Conservation (phyloP, 768 basidiomycete genomes). For the Wakefieldia striispora region DNA sequence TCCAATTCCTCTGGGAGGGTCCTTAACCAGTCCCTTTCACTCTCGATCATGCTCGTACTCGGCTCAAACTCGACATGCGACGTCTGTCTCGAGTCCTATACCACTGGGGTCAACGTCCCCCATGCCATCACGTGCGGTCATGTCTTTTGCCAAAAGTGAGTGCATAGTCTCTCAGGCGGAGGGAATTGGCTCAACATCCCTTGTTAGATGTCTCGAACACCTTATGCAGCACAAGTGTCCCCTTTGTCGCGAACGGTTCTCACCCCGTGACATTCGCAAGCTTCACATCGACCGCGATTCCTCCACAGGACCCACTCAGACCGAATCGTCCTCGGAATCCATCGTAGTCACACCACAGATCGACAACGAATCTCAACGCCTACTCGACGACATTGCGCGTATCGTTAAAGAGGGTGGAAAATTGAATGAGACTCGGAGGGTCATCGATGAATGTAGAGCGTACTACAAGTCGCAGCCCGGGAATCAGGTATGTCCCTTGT, state of each 20-base stretch:
- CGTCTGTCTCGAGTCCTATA: slow-evolving; percentile 69
- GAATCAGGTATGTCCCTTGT: slow-evolving; percentile 38
- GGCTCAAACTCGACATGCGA: slow-evolving; percentile 68
- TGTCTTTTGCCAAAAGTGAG: slow-evolving; percentile 56
- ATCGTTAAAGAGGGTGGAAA: slow-evolving; percentile 57
- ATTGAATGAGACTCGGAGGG: slow-evolving; percentile 45
- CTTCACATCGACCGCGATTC: slow-evolving; percentile 59
- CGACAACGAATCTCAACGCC: slow-evolving; percentile 46
- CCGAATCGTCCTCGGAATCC: slow-evolving; percentile 21
- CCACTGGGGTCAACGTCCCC: slow-evolving; percentile 50
- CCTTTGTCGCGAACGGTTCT: slow-evolving; percentile 58
- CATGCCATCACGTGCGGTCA: slow-evolving; percentile 72
- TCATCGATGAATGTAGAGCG: slow-evolving; percentile 49
- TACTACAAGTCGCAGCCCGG: slow-evolving; percentile 48
- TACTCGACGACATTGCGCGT: slow-evolving; percentile 52
- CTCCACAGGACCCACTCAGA: slow-evolving; percentile 18
- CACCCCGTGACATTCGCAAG: slow-evolving; percentile 43
- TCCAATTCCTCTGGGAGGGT: slow-evolving; percentile 20
- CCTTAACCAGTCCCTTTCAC: slow-evolving; percentile 34
- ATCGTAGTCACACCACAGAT: slow-evolving; percentile 20
- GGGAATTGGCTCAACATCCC: not conserved
- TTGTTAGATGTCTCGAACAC: slow-evolving; percentile 45
- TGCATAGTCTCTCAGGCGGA: slow-evolving; percentile 18
- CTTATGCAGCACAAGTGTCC: slow-evolving; percentile 54
- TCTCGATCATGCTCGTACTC: slow-evolving; percentile 59